Conservation (phyloP, 495 filamentous ascomycete genomes). For the Evernia prunastri region DNA sequence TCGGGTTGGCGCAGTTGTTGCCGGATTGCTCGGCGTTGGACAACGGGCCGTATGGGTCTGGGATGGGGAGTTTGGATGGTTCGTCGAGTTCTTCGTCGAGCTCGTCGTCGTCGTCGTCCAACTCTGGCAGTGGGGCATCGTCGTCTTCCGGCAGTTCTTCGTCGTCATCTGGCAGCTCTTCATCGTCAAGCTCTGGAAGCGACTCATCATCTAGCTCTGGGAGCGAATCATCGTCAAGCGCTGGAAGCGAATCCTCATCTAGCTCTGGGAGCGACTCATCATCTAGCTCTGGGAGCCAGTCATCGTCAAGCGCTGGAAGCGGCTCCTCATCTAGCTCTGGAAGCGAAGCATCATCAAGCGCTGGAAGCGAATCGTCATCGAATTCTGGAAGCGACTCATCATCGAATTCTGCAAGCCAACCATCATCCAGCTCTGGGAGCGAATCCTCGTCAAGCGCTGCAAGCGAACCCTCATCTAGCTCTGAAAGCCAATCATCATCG, state of each 20-base stretch:
- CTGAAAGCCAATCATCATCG: neutral
- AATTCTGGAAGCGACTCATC: neutral
- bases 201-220: neutral
- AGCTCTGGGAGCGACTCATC: neutral
- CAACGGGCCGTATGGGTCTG: constrained; percentile 11
- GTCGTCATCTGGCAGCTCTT: neutral
- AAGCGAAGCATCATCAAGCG: neutral
- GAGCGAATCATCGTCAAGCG: neutral
- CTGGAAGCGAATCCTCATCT: neutral
- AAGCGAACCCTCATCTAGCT: neutral
- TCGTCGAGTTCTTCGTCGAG: constrained; percentile 1
- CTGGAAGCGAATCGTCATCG: neutral
- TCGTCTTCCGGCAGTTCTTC: neutral
- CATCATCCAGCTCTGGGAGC: neutral
- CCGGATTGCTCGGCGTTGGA: constrained; percentile 14
- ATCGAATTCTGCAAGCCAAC: neutral
- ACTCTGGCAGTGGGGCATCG: neutral
- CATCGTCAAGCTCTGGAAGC: neutral
- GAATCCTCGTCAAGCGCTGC: neutral
- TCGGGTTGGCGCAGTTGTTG: constrained; percentile 16
- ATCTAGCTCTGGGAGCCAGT: neutral
- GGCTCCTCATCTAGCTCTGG: neutral
- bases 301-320: neutral
- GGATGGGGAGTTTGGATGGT: constrained; percentile 7
- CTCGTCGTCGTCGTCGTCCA: neutral